Base-by-base conservation (phyloP, 2,329 filamentous ascomycete species). In the Fusarium udum region DNA sequence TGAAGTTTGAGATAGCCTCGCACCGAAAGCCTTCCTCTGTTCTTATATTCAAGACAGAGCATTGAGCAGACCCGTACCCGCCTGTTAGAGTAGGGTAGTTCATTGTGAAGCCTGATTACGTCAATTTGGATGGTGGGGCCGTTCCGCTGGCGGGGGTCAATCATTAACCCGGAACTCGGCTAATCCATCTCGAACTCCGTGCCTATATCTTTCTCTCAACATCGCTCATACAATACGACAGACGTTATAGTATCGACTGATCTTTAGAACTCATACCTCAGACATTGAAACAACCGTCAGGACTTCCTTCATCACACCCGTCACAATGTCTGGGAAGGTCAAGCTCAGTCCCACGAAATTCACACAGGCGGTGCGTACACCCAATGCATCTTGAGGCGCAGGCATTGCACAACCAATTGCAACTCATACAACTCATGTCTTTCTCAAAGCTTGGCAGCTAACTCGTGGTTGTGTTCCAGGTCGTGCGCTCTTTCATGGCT, bases 401-500 rank as follows among this genome's bases (percentile, higher is more conserved):
- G 32, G 15, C 7, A 10, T 6, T 26, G 20, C 24, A 18, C 5
- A 55, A 18, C 16, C 37, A 36, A 42, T 53, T 51, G 13, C n/a
- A 18, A 11, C n/a, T 13, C 4, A 12, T 12, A 3, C 20, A 0
- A 12, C 4, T 20, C 15, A 0, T 4, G 1, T 4, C 9, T 3
- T 8, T 5, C 22, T 8, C 0, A 1, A 28, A 18, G 0, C 9
- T 7, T 14, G 4, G 11, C 1, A 24, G 0, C 36, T 65, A 15
- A 78, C 32, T 6, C 1, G 6, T 22, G 22, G 28, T 8, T 13
- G 10, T 28, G 4, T n/a, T 16, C 15, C 66, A 96, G 94, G 94
- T 97, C 52, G 89, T 94, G 86, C 92, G 93, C 80, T 95, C 93
- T 4, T 98, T 98, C 82, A 90, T 93, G 84, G 89, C 89, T 74